Evolutionary conservation across 805 yeast genomes (phyloP), one percentile per base, ranked within the genome.

Genomic region (Naumovozyma dairenensis): DNA sequence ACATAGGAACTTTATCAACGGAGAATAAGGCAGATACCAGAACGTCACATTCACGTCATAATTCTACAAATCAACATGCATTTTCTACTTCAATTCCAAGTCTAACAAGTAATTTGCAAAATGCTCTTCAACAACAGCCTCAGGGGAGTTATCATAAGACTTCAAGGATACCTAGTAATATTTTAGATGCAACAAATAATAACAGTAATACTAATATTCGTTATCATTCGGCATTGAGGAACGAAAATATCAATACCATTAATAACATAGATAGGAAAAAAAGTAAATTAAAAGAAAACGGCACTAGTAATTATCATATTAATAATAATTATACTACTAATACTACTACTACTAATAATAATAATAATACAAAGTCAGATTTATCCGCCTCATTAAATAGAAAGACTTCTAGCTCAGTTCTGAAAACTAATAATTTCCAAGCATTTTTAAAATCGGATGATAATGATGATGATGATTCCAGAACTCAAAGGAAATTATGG

Each of bases 401-500:
- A 12, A 24, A 12, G 13, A 12, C 8, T 24, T 24, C 26, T 14
- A 24, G 13, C 10, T 6, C 6, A 6, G n/a, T 24, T 10, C 15
- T 22, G 34, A 24, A 24, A 14, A 30, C 31, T 4, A 58, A 57
- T 26, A 63, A 67, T 39, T 68, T 69, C 43, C 53, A 62, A 8
- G 60, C 63, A 26, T 66, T 63, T 49, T 46, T 69, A 35, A 59
- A 59, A 40, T 33, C 62, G 3, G 63, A 59, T 25, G 58, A 59
- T 1, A 56, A 58, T 1, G 44, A 45, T 29, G 62, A 61, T 33
- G 53, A 62, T 19, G 82, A 77, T 39, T 75, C 83, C 1, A 66
- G 94, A 59, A 82, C 94, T 0, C 94, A 84, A 50, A 92, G 81
- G 50, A 71, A 77, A 41, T 66, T 85, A 33, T 83, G 94, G 94